Evolutionary conservation across 2,329 filamentous ascomycete genomes (phyloP).

Genomic region (Colletotrichum camelliae): DNA sequence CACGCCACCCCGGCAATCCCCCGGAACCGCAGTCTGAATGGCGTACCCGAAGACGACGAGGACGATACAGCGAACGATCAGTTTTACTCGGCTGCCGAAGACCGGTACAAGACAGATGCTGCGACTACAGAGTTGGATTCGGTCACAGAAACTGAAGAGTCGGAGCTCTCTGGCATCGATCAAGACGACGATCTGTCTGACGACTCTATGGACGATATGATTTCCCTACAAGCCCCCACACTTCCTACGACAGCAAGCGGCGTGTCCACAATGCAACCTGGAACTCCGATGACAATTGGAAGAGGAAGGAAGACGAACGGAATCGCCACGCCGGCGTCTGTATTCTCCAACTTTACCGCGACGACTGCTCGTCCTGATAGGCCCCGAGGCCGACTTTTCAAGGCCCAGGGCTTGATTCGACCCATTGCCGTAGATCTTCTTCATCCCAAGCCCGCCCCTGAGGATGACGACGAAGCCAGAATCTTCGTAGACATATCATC

Average conservation of each 20-base stretch:
- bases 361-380: slow-evolving; percentile 79
- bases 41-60: slow-evolving; percentile 68
- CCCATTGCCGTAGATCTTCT: slow-evolving; percentile 78
- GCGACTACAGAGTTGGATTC: slow-evolving; percentile 64
- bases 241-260: slow-evolving; percentile 81
- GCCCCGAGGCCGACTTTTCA: slow-evolving; percentile 80
- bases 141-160: slow-evolving; percentile 63
- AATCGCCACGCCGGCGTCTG: slow-evolving; percentile 81
- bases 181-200: slow-evolving; percentile 82
- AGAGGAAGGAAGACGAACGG: slow-evolving; percentile 72
- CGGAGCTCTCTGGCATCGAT: slow-evolving; percentile 67
- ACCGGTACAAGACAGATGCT: slow-evolving; percentile 66
- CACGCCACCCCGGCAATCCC: slow-evolving; percentile 51
- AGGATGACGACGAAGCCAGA: slow-evolving; percentile 87
- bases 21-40: slow-evolving; percentile 60
- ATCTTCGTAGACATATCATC: slow-evolving; percentile 90
- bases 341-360: slow-evolving; percentile 87
- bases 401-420: slow-evolving; percentile 76
- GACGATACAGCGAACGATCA: slow-evolving; percentile 90
- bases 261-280: slow-evolving; percentile 79
- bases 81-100: slow-evolving; percentile 92
- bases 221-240: slow-evolving; percentile 82
- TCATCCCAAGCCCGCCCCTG: slow-evolving; percentile 77
- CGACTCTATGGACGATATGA: slow-evolving; percentile 92
- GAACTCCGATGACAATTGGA: slow-evolving; percentile 78